These are phyloP conservation scores for Kokia cookei DNA, from an alignment of 441 rosid species.

Conservation along the genomic window DNA sequence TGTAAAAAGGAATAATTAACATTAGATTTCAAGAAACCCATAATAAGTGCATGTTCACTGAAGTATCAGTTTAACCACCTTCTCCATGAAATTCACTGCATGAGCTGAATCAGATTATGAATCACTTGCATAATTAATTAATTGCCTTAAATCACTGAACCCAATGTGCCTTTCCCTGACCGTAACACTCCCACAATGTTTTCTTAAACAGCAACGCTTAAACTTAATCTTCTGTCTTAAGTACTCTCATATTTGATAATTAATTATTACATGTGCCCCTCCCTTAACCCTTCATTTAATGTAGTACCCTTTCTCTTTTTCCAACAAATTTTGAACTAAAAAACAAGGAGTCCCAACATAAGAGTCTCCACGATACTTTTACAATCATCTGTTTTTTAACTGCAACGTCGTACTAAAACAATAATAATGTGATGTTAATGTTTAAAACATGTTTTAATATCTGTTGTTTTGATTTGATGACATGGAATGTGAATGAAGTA, in stretches of 20 bases:
- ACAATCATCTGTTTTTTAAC: no score
- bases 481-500: neutral
- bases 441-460: neutral
- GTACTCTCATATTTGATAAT: neutral
- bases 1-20: neutral
- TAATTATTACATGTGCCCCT: constrained; percentile 8
- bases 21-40: neutral
- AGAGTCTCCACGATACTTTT: no score
- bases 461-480: neutral
- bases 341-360: no score
- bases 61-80: neutral
- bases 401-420: no score
- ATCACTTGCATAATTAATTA: constrained; percentile 33
- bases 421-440: neutral
- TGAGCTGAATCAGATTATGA: constrained; percentile 12
- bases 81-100: neutral
- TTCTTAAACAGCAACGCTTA: constrained; percentile 8
- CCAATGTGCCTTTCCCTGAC: constrained; percentile 25
- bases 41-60: neutral
- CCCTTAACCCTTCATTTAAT: neutral
- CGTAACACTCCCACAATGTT: neutral
- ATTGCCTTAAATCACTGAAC: constrained; percentile 38
- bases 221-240: constrained; percentile 32
- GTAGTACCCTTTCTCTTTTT: neutral
- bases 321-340: neutral